Base-by-base conservation (phyloP, 2,329 filamentous ascomycete species). In the Plectosphaerella cucumerina region DNA sequence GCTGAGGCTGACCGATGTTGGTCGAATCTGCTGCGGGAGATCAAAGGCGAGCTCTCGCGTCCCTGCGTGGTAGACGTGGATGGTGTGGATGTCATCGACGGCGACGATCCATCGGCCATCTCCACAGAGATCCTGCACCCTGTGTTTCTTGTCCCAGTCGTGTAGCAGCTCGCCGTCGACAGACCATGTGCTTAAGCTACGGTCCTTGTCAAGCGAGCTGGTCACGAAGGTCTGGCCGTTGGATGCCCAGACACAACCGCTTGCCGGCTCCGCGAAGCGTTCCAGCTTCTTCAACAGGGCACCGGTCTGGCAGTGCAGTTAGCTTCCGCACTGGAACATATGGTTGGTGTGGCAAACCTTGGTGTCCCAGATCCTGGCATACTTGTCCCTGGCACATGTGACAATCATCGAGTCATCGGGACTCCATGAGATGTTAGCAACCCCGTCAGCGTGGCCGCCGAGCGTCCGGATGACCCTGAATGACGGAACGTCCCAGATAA, bases 361-460 rank as follows among this genome's bases (percentile, higher is more conserved):
- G 15, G 78, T 73, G 66, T 91, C 82, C 88, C 89, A 96, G 55
- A 96, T 69, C 34, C 86, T 80, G 1, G 89, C 90, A 55, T 78
- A 80, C 44, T 80, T 81, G 62, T 96, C 89, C 57, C 83, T 79
- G 15, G 84, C 88, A 65, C 93, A 97, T 15, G 87, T 93, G 37
- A 97, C 84, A 33, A 99, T 76, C 70, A 89, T 89, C 1, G 80
- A 80, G 69, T 96, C 90, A 66, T 99, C 90, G 5, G 92, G 94
- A 64, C 92, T 97, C 90, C 94, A 99, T 2, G 89, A 79, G 4
- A 96, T 71, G 61, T 92, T 90, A 18, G 88, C 86, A 12, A 97
- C 86, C 1, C 89, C 87, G 3, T 72, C 73, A 2, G 81, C 76
- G 59, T 95, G 89, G 4, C 86, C 84, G 5, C 73, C 72, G 10